Evolutionary conservation across 352 stramenopile species (phyloP).

Genomic region (Pythium inflatum): DNA sequence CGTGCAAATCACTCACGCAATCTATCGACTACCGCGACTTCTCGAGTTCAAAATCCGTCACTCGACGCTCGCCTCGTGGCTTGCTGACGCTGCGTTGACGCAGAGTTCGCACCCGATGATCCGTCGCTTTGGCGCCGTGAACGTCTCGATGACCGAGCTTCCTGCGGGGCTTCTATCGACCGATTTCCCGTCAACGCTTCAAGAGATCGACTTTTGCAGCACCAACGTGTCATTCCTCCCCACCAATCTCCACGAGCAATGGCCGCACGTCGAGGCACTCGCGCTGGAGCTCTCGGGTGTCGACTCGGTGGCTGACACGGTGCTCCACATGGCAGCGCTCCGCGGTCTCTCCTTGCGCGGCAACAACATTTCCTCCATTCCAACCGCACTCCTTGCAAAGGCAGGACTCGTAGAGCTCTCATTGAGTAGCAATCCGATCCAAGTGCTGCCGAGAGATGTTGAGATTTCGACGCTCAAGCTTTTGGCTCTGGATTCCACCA

Average conservation of each 20-base stretch:
- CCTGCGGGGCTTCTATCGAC: slow-evolving; percentile 12
- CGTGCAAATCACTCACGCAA: slow-evolving; percentile 4
- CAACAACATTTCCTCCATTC: slow-evolving; percentile 12
- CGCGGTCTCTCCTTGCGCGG: slow-evolving; percentile 17
- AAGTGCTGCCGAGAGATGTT: not conserved
- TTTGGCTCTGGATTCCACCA: slow-evolving; percentile 10
- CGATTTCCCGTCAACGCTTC: slow-evolving; percentile 14
- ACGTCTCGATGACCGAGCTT: slow-evolving; percentile 21
- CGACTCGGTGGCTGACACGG: not conserved
- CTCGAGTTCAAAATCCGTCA: slow-evolving; percentile 19
- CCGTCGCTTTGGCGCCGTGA: slow-evolving; percentile 16
- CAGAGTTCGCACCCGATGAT: slow-evolving; percentile 13
- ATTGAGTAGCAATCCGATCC: slow-evolving; percentile 17
- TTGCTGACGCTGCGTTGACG: slow-evolving; percentile 17
- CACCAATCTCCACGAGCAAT: slow-evolving; percentile 7
- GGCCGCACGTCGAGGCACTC: slow-evolving; percentile 8
- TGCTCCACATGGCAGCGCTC: slow-evolving; percentile 13
- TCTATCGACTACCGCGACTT: slow-evolving; percentile 12
- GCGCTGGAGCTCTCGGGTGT: slow-evolving; percentile 14
- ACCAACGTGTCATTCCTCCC: slow-evolving; percentile 23
- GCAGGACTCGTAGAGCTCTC: slow-evolving; percentile 5
- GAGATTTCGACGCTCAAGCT: not conserved
- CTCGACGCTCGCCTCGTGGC: slow-evolving; percentile 23
- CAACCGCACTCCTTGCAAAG: slow-evolving; percentile 5
- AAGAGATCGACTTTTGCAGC: slow-evolving; percentile 3